Evolutionary conservation across 176 grass and related monocot genomes (phyloP).

Genomic region (Eragrostis nindensis): DNA sequence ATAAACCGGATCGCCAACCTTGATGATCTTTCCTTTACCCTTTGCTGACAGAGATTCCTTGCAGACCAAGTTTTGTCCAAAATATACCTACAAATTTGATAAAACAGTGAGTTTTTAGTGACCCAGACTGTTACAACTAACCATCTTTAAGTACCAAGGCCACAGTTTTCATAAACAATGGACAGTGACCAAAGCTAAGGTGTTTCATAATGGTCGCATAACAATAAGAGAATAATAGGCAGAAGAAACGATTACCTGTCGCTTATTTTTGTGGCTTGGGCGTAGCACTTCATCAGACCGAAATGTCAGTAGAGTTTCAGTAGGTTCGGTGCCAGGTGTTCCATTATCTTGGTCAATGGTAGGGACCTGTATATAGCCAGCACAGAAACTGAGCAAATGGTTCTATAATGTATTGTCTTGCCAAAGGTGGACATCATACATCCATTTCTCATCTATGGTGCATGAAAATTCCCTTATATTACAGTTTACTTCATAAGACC

Average conservation of each 20-base stretch:
- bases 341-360: slow-evolving; percentile 77
- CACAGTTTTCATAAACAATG: not conserved
- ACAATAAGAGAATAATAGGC: not conserved
- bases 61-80: slow-evolving; percentile 88
- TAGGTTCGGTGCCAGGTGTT: slow-evolving; percentile 64
- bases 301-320: slow-evolving; percentile 75
- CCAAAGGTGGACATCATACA: not conserved
- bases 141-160: not conserved
- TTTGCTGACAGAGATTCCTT: slow-evolving; percentile 57
- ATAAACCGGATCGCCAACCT: slow-evolving; percentile 72
- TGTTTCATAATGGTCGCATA: not conserved
- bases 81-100: slow-evolving; percentile 59
- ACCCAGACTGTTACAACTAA: not conserved
- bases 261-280: slow-evolving; percentile 65
- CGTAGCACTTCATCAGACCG: slow-evolving; percentile 67
- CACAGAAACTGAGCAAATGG: not conserved
- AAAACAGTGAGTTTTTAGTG: not conserved
- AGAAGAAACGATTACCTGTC: slow-evolving; percentile 45
- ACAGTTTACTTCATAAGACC: not conserved
- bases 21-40: slow-evolving; percentile 55
- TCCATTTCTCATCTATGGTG: not conserved
- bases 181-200: not conserved
- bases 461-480: not conserved
- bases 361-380: slow-evolving; percentile 62
- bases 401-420: not conserved